Conservation (phyloP, 306 rosid species). For the Acacia acuminata region DNA sequence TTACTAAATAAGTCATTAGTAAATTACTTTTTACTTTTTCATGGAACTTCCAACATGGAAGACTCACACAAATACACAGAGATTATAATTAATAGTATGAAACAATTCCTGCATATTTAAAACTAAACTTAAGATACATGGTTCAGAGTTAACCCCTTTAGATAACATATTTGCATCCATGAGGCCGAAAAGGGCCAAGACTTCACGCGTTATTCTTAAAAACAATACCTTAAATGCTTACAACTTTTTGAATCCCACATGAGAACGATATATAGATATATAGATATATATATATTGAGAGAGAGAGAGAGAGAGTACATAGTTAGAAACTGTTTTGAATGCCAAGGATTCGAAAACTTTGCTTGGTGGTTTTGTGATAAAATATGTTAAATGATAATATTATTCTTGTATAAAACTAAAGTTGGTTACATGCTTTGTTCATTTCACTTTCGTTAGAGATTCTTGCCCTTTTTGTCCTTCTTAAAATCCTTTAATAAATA, state of each 20-base stretch:
- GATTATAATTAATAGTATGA: background rate
- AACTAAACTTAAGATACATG: too few relatives aligned
- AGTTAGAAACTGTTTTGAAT: background rate
- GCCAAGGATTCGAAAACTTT: background rate
- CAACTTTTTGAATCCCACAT: conserved; percentile 14
- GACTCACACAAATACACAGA: background rate
- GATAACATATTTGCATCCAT: background rate
- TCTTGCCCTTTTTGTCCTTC: background rate
- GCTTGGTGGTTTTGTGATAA: background rate
- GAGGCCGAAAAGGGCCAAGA: background rate
- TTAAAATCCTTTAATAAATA: background rate
- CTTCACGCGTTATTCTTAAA: background rate
- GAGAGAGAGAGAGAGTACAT: background rate
- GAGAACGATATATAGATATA: background rate
- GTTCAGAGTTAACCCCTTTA: too few relatives aligned
- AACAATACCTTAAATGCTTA: background rate
- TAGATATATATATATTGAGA: too few relatives aligned
- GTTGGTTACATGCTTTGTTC: background rate
- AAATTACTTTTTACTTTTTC: too few relatives aligned
- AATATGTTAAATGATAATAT: background rate
- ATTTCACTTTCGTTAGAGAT: conserved; percentile 1
- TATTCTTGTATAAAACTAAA: too few relatives aligned
- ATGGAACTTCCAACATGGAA: background rate
- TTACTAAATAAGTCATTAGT: background rate
- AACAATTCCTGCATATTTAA: background rate